Evolutionary conservation across 2,329 filamentous ascomycete species (phyloP).

Genomic region (Parafenestella ontariensis): DNA sequence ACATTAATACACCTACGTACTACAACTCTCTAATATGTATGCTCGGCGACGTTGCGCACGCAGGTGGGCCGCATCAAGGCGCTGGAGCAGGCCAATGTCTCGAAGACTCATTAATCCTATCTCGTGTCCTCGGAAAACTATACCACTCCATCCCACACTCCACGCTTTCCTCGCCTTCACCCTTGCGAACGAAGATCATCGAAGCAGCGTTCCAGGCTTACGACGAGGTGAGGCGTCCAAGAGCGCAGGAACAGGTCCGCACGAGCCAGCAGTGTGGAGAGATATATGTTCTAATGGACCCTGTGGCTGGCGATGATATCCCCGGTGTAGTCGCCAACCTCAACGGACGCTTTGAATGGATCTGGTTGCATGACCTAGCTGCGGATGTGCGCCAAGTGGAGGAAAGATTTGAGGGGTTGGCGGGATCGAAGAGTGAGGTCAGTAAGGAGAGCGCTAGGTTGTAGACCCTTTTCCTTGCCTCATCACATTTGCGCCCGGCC

Average conservation of each 20-base stretch:
- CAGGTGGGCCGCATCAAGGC: conserved; percentile 33
- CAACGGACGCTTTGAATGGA: conserved; percentile 26
- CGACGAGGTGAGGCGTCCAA: conserved; percentile 28
- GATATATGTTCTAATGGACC: conserved; percentile 20
- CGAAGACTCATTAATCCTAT: conserved; percentile 38
- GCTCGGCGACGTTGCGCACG: conserved; percentile 39
- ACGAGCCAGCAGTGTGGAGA: conserved; percentile 19
- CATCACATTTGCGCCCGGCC: background rate
- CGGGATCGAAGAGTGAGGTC: background rate
- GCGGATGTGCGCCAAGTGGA: conserved; percentile 11
- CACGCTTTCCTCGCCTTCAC: conserved; percentile 7
- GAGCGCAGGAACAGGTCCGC: conserved; percentile 32
- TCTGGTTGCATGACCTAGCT: conserved; percentile 30
- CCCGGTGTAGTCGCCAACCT: conserved; percentile 14
- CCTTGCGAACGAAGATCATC: conserved; percentile 11
- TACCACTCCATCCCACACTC: background rate
- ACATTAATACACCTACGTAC: conserved; percentile 31
- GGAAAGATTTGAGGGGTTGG: background rate
- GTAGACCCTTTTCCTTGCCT: background rate
- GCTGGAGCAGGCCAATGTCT: conserved; percentile 39
- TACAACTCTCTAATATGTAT: conserved; percentile 27
- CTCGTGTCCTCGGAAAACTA: conserved; percentile 24
- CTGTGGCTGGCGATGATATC: conserved; percentile 15
- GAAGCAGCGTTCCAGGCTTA: conserved; percentile 30
- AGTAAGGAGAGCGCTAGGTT: background rate